phyloP scores from a whole-genome alignment of 2,329 filamentous ascomycete genomes.

The Fonsecaea pedrosoi region DNA sequence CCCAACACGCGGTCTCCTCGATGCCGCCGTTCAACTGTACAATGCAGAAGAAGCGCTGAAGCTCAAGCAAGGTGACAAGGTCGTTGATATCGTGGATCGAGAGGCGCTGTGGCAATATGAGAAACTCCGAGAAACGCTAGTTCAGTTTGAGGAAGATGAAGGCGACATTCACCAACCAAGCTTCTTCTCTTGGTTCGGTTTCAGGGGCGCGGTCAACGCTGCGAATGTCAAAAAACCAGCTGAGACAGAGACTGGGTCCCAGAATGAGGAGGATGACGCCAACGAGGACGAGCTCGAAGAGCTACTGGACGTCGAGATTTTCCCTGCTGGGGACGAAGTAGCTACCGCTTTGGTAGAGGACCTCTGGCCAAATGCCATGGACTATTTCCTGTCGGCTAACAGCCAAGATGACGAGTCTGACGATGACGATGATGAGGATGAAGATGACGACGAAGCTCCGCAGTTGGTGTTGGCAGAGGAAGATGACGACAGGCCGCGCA shows the following conservation, averaged over 20 bases:
- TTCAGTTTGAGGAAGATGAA: conserved; percentile 45
- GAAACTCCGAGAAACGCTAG: conserved; percentile 41
- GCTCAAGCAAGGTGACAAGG: conserved; percentile 32
- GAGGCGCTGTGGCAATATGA: conserved; percentile 41
- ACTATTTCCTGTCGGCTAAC: conserved; percentile 35
- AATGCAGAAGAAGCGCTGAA: conserved; percentile 61
- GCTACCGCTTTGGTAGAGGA: conserved; percentile 84
- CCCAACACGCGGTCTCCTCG: conserved; percentile 78
- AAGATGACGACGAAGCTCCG: conserved; percentile 57
- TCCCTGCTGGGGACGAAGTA: conserved; percentile 83
- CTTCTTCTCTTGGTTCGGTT: conserved; percentile 93
- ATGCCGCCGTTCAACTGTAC: conserved; percentile 73
- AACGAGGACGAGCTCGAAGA: conserved; percentile 62
- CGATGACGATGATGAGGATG: conserved; percentile 57
- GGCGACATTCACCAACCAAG: conserved; percentile 57
- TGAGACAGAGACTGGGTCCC: conserved; percentile 59
- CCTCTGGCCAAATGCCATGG: conserved; percentile 52
- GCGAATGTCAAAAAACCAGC: conserved; percentile 70
- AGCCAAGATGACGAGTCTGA: conserved; percentile 55
- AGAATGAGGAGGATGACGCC: conserved; percentile 51
- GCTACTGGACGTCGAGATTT: conserved; percentile 77
- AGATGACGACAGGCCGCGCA: conserved; percentile 40
- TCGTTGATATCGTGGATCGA: conserved; percentile 37
- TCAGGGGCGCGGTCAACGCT: conserved; percentile 71
- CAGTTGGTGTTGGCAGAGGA: conserved; percentile 47